Evolutionary conservation across 306 rosid genomes (phyloP).

Genomic region (Pachyrhizus erosus): DNA sequence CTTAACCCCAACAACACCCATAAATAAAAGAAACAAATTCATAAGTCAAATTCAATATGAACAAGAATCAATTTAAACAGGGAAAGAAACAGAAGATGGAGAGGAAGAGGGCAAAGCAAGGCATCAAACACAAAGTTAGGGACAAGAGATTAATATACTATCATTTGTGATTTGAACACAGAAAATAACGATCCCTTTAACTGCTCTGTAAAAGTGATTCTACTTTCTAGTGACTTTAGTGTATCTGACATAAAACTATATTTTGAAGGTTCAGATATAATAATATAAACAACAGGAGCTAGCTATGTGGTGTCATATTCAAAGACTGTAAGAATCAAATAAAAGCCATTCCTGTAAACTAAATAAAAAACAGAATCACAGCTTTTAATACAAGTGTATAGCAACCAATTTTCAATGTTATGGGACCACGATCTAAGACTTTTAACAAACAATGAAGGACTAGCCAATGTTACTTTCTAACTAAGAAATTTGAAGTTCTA

Average conservation of each 20-base stretch:
- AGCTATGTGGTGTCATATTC: background rate
- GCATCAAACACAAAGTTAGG: background rate
- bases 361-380: background rate
- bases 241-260: background rate
- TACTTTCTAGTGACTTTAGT: background rate
- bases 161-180: background rate
- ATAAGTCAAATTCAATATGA: background rate
- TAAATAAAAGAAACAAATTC: background rate
- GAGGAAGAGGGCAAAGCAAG: background rate
- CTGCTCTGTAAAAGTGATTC: background rate
- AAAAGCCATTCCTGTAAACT: background rate
- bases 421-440: background rate
- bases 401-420: background rate
- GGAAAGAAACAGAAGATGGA: background rate
- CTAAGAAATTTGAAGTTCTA: background rate
- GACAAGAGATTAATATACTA: background rate
- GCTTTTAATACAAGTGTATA: background rate
- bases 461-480: background rate
- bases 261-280: background rate
- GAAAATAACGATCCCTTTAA: conserved; percentile 6
- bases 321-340: background rate
- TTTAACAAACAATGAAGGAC: background rate
- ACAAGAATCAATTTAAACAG: background rate
- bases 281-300: background rate
- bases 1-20: background rate